Evolutionary conservation across 2,329 filamentous ascomycete genomes (phyloP).

Genomic region (Neofusicoccum cordaticola): DNA sequence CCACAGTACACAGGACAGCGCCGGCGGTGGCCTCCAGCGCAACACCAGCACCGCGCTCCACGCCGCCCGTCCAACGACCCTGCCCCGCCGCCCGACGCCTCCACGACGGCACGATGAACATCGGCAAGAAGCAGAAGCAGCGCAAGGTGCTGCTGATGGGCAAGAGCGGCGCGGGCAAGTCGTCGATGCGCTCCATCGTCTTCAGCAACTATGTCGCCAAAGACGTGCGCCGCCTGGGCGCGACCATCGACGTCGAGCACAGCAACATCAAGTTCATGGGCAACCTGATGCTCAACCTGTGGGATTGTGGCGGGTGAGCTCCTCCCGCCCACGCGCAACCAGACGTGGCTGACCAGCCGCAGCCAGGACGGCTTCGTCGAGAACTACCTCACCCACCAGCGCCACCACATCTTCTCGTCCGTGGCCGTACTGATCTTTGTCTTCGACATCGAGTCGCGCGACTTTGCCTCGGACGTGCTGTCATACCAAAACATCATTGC

Average conservation of each 20-base stretch:
- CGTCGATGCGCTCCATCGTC: slow-evolving; percentile 97
- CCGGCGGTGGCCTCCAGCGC: not conserved
- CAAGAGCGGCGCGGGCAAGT: slow-evolving; percentile 95
- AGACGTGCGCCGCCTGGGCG: slow-evolving; percentile 86
- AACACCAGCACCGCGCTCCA: slow-evolving; percentile 27
- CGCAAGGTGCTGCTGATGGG: slow-evolving; percentile 64
- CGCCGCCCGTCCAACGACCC: not conserved
- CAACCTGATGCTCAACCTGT: slow-evolving; percentile 93
- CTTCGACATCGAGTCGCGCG: slow-evolving; percentile 95
- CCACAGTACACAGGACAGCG: no score
- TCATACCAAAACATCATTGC: slow-evolving; percentile 90
- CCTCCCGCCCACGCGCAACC: not conserved
- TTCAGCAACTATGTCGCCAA: slow-evolving; percentile 99
- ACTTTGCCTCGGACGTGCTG: slow-evolving; percentile 87
- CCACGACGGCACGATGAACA: slow-evolving; percentile 30
- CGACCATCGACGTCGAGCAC: slow-evolving; percentile 97
- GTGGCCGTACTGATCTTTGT: slow-evolving; percentile 98
- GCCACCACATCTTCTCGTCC: slow-evolving; percentile 92
- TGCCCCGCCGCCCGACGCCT: not conserved
- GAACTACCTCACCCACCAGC: slow-evolving; percentile 93
- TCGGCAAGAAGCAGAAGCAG: slow-evolving; percentile 50
- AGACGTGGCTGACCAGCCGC: slow-evolving; percentile 13
- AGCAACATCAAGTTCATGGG: slow-evolving; percentile 99
- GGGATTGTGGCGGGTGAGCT: slow-evolving; percentile 86
- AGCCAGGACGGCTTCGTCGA: slow-evolving; percentile 98